Conservation (phyloP, 2,329 filamentous ascomycete genomes). For the Xylaria hypoxylon region DNA sequence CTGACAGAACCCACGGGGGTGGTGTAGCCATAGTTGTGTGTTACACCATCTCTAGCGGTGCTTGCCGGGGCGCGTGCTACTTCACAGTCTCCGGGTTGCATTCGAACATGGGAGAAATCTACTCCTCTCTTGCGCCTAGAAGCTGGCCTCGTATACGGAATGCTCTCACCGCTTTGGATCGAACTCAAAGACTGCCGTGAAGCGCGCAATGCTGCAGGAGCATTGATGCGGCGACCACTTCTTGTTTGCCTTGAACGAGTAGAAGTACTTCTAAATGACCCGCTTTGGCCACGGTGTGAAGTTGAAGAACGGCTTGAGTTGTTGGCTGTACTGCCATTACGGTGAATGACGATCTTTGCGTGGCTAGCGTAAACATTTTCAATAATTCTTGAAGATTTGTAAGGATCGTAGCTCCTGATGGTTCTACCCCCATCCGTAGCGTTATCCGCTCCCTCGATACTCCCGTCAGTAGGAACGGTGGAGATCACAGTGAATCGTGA, state of each 20-base stretch:
- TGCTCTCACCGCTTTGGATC: slow-evolving; percentile 60
- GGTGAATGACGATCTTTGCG: slow-evolving; percentile 76
- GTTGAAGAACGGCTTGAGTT: slow-evolving; percentile 45
- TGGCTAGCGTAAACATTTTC: slow-evolving; percentile 66
- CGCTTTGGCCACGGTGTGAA: slow-evolving; percentile 51
- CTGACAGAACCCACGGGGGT: slow-evolving; percentile 43
- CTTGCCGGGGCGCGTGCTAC: slow-evolving; percentile 43
- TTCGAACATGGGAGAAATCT: slow-evolving; percentile 65
- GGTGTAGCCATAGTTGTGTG: slow-evolving; percentile 43
- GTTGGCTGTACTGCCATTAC: slow-evolving; percentile 55
- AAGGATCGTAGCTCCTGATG: slow-evolving; percentile 83
- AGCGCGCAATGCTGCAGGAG: slow-evolving; percentile 49
- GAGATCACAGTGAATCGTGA: slow-evolving; percentile 75
- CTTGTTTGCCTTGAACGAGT: slow-evolving; percentile 44
- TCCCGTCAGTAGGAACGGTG: slow-evolving; percentile 63
- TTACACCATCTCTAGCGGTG: slow-evolving; percentile 47
- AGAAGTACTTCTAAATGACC: slow-evolving; percentile 52
- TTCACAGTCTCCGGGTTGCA: slow-evolving; percentile 46
- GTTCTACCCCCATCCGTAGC: slow-evolving; percentile 56
- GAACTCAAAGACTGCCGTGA: slow-evolving; percentile 62
- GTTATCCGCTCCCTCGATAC: slow-evolving; percentile 55
- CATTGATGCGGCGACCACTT: slow-evolving; percentile 47
- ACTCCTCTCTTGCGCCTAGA: slow-evolving; percentile 65
- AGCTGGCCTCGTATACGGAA: slow-evolving; percentile 56
- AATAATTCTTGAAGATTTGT: slow-evolving; percentile 72